phyloP scores from a whole-genome alignment of 2,329 filamentous ascomycete species.

The Huntiella savannae region DNA sequence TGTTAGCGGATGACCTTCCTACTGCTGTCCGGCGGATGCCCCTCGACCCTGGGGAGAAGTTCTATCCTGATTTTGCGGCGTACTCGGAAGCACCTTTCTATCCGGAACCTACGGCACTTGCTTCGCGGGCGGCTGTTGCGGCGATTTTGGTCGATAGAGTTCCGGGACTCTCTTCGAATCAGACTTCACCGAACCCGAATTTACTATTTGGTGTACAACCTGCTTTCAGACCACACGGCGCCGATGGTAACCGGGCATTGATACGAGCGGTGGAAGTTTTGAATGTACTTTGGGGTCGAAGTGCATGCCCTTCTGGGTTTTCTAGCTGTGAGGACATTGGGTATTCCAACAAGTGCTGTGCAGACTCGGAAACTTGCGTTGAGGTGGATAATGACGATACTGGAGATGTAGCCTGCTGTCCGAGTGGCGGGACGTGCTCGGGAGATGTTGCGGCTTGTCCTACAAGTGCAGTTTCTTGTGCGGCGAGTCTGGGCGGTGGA shows the following conservation, averaged over 20 bases:
- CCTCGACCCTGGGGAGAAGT: conserved; percentile 51
- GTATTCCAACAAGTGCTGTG: conserved; percentile 54
- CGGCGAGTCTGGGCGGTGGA: conserved; percentile 46
- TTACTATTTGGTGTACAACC: not conserved
- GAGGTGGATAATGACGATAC: conserved; percentile 40
- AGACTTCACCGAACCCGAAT: conserved; percentile 17
- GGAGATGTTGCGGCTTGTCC: conserved; percentile 42
- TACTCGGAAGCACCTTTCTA: conserved; percentile 18
- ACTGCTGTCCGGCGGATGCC: conserved; percentile 55
- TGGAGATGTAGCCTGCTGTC: conserved; percentile 59
- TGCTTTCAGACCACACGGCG: conserved; percentile 1
- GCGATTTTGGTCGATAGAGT: conserved; percentile 16
- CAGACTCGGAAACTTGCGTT: conserved; percentile 45
- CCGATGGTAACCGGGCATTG: conserved; percentile 13
- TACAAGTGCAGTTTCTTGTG: conserved; percentile 43
- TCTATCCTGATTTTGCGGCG: conserved; percentile 47
- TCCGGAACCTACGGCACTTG: conserved; percentile 12
- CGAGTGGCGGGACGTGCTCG: conserved; percentile 41
- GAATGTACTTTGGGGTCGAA: conserved; percentile 32
- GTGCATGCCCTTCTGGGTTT: conserved; percentile 51
- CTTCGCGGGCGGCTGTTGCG: conserved; percentile 17
- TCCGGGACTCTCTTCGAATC: conserved; percentile 25
- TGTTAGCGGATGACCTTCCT: conserved; percentile 24
- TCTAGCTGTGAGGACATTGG: conserved; percentile 43
- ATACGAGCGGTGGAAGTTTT: conserved; percentile 28